Evolutionary conservation across 2,329 filamentous ascomycete genomes (phyloP), one percentile per base, ranked within the genome.

Genomic region (Aspergillus piperis): DNA sequence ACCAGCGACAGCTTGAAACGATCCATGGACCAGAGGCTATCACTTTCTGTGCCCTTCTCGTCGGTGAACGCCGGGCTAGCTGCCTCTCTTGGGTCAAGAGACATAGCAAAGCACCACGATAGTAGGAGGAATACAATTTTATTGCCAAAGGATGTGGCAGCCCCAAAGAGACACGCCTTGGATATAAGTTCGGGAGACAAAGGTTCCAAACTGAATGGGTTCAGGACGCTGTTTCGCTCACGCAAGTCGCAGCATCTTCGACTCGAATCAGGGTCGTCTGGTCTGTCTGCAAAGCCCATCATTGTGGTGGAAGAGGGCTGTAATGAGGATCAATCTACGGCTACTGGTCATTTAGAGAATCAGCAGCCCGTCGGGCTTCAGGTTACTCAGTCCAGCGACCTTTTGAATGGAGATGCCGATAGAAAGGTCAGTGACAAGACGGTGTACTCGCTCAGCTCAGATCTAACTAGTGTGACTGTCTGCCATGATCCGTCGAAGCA

Each of bases 401-500:
- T 54, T 39, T n/a, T 51, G 17, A 41, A 52, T 15, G 42, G 50
- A 23, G 27, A 41, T 52, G 17, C 39, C n/a, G 63, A 70, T 8
- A 71, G 75, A 11, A 73, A 73, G 44, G 66, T 70, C 38, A 77
- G 76, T 60, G 69, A 70, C 47, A 69, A 72, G 49, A 75, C 69
- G 1, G 61, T 68, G 0, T 54, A 66, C 17, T 77, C 76, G 11
- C 68, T 69, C 19, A 63, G 68, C 30, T 77, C 76, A 3, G 68
- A 70, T n/a, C 61, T 61, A n/a, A 77, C 72, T 6, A 69, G 59
- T 15, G 59, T 54, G 13, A 78, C 75, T 36, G 70, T 78, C n/a
- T 65, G 62, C 56, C 75, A 64, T 48, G 67, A 70, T 48, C 70
- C 74, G 3, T 73, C 73, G n/a, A 73, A 69, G 51, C 68, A 65